Base-by-base conservation (phyloP, 306 rosid genomes). In the Rosa chinensis region DNA sequence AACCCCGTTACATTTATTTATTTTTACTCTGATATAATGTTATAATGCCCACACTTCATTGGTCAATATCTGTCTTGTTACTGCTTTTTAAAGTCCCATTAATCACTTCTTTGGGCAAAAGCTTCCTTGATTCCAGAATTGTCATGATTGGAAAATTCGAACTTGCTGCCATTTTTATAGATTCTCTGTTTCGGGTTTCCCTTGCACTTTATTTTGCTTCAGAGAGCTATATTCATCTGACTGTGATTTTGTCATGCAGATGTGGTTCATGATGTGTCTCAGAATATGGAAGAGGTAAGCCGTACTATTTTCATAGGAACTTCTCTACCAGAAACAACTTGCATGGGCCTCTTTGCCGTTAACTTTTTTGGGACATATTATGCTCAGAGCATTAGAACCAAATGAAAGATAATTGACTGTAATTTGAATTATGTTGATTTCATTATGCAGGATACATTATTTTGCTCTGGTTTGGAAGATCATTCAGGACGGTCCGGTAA, bases 401-500 rank as follows among this genome's bases (percentile, higher is more conserved):
- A 62, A 25, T 69, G 59, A 64, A 23, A 72, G 68, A 56, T 39
- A 5, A 28, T 79, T 72, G 21, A 43, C 61, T 18, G 6, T 45
- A 6, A 23, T 66, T 75, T 89, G 70, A 86, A 69, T 77, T 45
- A 42, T 59, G 62, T 67, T 61, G n/a, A 37, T 59, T 66, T 23
- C 82, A 78, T 79, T 72, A 68, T 89, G 87, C 95, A 92, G 97
- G 86, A 89, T 58, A 21, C 90, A 70, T 74, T 90, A 52, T 88
- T 89, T 80, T 85, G 90, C 87, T 76, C 93, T 45, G 91, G 88
- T 78, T 86, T 90, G 79, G 89, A 84, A 45, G 84, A 89, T 81
- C 87, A 80, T 77, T 58, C 89, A 58, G 90, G 90, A 61, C 89
- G 70, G 77, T 89, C 97, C 84, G 96, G 97, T 92, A 78, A 72